A percentile compares a stretch with the other conserved stretches of the same genome.
These are phyloP conservation scores for Phlebiopsis gigantea DNA, from an alignment of 768 basidiomycete species.

Conservation along the genomic window DNA sequence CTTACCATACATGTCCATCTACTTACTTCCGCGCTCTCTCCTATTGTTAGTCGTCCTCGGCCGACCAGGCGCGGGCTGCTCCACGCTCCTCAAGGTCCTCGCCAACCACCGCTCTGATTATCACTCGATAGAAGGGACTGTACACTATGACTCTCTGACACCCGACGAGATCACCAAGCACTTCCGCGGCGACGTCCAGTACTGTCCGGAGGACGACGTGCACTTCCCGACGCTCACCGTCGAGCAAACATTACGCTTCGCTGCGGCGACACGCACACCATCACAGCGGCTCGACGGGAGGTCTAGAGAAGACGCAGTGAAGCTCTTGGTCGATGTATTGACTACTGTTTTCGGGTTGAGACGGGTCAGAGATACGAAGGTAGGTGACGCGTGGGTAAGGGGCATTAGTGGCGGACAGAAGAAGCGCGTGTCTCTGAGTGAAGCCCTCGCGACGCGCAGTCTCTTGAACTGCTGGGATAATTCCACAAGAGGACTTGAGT, in stretches of 20 bases:
- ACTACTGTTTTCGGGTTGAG: conserved; percentile 71
- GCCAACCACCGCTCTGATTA: conserved; percentile 72
- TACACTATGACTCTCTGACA: conserved; percentile 72
- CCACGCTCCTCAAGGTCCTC: conserved; percentile 76
- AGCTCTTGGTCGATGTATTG: conserved; percentile 45
- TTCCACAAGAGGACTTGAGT: conserved; percentile 44
- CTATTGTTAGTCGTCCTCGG: conserved; percentile 71
- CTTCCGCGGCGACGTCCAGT: conserved; percentile 77
- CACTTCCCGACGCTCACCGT: conserved; percentile 85
- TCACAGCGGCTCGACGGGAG: conserved; percentile 40
- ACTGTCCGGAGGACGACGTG: conserved; percentile 80
- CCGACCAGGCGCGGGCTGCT: conserved; percentile 81
- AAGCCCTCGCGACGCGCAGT: conserved; percentile 58
- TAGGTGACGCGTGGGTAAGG: conserved; percentile 73
- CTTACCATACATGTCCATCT: too few species aligned
- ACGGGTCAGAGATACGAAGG: conserved; percentile 64
- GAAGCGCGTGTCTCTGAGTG: conserved; percentile 79
- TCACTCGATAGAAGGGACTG: conserved; percentile 60
- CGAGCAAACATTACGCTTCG: conserved; percentile 67
- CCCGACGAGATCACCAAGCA: conserved; percentile 56
- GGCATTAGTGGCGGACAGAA: conserved; percentile 74
- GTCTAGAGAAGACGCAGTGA: conserved; percentile 38
- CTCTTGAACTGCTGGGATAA: conserved; percentile 75
- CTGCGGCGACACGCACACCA: conserved; percentile 67
- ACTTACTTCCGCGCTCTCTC: too few species aligned